Percentiles rank a stretch among this genome's conserved stretches.
Conservation (phyloP, 371 early-diverging fungal genomes). For the Circinella minor region DNA sequence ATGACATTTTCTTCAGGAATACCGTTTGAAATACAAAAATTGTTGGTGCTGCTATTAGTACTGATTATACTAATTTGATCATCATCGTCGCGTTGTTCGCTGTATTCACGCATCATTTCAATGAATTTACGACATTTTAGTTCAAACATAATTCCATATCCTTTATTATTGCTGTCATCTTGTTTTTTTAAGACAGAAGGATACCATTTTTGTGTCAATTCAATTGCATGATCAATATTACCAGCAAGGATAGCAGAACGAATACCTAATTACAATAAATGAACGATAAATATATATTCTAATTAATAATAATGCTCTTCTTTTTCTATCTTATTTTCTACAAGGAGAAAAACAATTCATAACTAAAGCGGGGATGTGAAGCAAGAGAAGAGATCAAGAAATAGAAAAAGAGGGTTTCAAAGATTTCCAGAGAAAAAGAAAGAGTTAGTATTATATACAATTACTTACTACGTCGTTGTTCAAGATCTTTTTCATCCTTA, state of each 20-base stretch:
- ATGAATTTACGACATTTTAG: slow-evolving; percentile 87
- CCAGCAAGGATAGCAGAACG: slow-evolving; percentile 67
- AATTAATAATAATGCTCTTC: too few relatives aligned
- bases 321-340: too few relatives aligned
- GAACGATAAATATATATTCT: too few relatives aligned
- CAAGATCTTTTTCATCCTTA: slow-evolving; percentile 32
- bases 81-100: slow-evolving; percentile 14
- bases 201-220: slow-evolving; percentile 60
- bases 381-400: neutral
- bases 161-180: neutral
- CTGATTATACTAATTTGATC: slow-evolving; percentile 16
- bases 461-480: slow-evolving; percentile 33
- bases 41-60: slow-evolving; percentile 2
- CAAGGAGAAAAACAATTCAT: too few relatives aligned
- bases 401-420: too few relatives aligned
- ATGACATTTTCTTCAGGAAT: slow-evolving; percentile 10
- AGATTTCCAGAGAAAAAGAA: too few relatives aligned
- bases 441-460: neutral
- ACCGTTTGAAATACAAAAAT: slow-evolving; percentile 1
- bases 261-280: slow-evolving; percentile 52
- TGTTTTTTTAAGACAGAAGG: slow-evolving; percentile 59
- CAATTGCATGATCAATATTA: slow-evolving; percentile 73
- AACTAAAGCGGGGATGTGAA: too few relatives aligned
- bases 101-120: slow-evolving; percentile 72
- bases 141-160: slow-evolving; percentile 62